Evolutionary conservation across 192 early-diverging fungal genomes (phyloP), one percentile per base, ranked within the genome.

Genomic region (Mortierella antarctica): DNA sequence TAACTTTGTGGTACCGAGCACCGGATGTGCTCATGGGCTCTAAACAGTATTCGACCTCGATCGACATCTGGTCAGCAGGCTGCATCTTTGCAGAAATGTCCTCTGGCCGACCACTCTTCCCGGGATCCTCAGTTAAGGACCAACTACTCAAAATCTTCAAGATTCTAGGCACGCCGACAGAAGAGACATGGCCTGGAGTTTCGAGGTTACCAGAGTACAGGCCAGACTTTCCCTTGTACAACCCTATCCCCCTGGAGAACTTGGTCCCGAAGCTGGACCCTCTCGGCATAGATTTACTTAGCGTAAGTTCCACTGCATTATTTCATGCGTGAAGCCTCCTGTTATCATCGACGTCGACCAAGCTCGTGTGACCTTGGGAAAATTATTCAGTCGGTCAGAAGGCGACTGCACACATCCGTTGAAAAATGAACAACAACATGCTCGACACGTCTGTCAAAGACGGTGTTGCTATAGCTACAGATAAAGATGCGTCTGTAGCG

Each of bases 131-230:
- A 7, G 90, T 93, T 18, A 82, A 88, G 53, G 96, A 97, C 82
- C 96, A 99, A 78, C 71, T 99, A 41, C 71, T 93, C 50, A 89
- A 93, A 45, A 98, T 98, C 61, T 98, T 97, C 88, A 97, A 96
- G 82, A 88, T 94, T 61, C 74, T 94, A 76, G 95, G 95, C 46
- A 94, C 95, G 12, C 95, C 95, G 14, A 87, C 91, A 56, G 92
- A 92, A 66, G 90, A 91, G 46, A 86, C 83, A 15, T 98, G 96
- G 96, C 96, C 97, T 8, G 87, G 87, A 10, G 91, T 96, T 40
- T 89, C 92, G 20, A 91, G 93, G 82, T 83, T 97, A 23, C 96
- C 96, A 44, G 96, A 98, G 44, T 99, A 94, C 85, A 93, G 92
- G 67, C 82, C 86, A 18, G 92, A 94, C 80, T 95, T 96, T 53